A percentile compares a stretch with the other conserved stretches of the same genome.
These are phyloP conservation scores for Agapanthus africanus DNA, from an alignment of 106 monocot species.

Conservation along the genomic window DNA sequence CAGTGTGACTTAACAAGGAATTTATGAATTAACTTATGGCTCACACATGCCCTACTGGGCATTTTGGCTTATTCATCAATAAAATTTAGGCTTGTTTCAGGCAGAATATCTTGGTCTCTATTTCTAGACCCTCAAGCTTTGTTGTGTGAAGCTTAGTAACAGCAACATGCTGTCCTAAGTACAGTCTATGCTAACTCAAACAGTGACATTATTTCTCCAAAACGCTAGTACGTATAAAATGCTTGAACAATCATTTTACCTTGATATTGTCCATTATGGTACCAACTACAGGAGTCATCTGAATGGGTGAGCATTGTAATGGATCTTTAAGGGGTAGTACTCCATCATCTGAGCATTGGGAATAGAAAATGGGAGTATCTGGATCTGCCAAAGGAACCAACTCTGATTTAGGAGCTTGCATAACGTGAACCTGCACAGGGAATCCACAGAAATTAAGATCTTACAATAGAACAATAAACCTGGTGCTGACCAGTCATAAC, in stretches of 20 bases:
- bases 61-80: too few species aligned
- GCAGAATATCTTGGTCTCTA: too few species aligned
- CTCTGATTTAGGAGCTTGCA: slow-evolving; percentile 17
- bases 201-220: too few species aligned
- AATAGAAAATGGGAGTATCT: neutral
- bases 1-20: too few species aligned
- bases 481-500: slow-evolving; percentile 2
- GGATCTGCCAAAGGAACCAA: neutral
- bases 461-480: neutral
- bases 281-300: neutral
- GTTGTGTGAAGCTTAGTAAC: too few species aligned
- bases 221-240: too few species aligned
- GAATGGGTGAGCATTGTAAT: neutral
- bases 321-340: neutral
- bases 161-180: too few species aligned
- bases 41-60: too few species aligned
- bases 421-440: slow-evolving; percentile 11
- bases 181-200: too few species aligned
- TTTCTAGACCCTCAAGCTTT: too few species aligned
- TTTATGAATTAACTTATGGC: too few species aligned
- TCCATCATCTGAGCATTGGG: slow-evolving; percentile 5
- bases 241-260: neutral
- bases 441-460: neutral
- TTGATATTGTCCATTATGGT: slow-evolving; percentile 11
- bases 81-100: too few species aligned